Evolutionary conservation across 352 stramenopile genomes (phyloP).

Genomic region (Phytophthora capsici): DNA sequence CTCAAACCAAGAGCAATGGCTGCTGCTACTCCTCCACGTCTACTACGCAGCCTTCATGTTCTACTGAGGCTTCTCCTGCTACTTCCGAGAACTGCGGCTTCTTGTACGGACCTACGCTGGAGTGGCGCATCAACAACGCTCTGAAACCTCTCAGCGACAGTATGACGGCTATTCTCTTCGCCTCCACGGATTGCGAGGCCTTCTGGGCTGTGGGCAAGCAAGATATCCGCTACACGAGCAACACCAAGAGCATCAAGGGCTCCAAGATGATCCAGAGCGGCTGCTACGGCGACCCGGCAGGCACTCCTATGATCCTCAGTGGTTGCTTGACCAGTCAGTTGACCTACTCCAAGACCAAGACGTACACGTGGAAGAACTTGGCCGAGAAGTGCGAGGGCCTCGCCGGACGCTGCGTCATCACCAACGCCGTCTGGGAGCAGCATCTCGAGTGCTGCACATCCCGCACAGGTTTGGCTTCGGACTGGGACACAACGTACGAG

Average conservation of each 20-base stretch:
- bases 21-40: slow-evolving; percentile 81
- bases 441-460: slow-evolving; percentile 85
- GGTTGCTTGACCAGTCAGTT: slow-evolving; percentile 82
- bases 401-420: slow-evolving; percentile 81
- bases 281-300: slow-evolving; percentile 74
- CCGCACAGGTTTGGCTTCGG: slow-evolving; percentile 50
- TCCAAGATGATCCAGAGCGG: slow-evolving; percentile 87
- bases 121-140: slow-evolving; percentile 80
- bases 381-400: slow-evolving; percentile 82
- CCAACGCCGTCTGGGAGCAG: slow-evolving; percentile 85
- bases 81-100: slow-evolving; percentile 81
- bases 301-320: slow-evolving; percentile 74
- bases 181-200: slow-evolving; percentile 84
- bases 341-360: slow-evolving; percentile 79
- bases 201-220: slow-evolving; percentile 87
- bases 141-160: slow-evolving; percentile 52
- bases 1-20: slow-evolving; percentile 65
- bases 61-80: slow-evolving; percentile 60
- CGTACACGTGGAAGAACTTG: slow-evolving; percentile 85
- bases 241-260: slow-evolving; percentile 74
- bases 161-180: slow-evolving; percentile 79
- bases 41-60: slow-evolving; percentile 67
- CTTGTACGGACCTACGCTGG: slow-evolving; percentile 82
- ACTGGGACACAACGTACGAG: slow-evolving; percentile 80
- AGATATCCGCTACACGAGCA: slow-evolving; percentile 74